Percentiles rank a stretch among this genome's conserved stretches.
phyloP scores from a whole-genome alignment of 352 stramenopile species.

The Phytopythium cucurbitacearum region DNA sequence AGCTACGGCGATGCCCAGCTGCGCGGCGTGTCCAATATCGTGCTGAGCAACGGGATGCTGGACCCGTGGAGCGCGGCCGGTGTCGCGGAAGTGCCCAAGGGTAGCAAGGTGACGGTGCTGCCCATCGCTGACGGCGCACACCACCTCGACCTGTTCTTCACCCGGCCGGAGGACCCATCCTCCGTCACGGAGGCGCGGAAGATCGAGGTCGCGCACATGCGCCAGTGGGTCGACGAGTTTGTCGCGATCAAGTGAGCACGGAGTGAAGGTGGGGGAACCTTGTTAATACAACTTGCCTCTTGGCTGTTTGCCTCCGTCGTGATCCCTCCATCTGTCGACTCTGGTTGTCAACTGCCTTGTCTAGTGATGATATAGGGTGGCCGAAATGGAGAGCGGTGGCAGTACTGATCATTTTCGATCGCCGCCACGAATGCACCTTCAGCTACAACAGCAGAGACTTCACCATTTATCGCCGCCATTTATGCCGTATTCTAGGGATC shows the following conservation, averaged over 20 bases:
- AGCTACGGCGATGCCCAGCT: constrained; percentile 68
- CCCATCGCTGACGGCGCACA: constrained; percentile 80
- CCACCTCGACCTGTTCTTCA: constrained; percentile 94
- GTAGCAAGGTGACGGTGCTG: constrained; percentile 60
- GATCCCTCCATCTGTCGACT: too few relatives aligned
- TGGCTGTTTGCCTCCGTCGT: too few relatives aligned
- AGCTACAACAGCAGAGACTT: too few relatives aligned
- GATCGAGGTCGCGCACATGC: constrained; percentile 77
- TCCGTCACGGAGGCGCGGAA: constrained; percentile 71
- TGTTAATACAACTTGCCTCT: too few relatives aligned
- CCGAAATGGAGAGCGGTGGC: too few relatives aligned
- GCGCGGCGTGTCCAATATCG: constrained; percentile 87
- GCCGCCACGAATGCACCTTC: too few relatives aligned
- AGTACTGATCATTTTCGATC: too few relatives aligned
- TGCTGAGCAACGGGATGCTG: constrained; percentile 93
- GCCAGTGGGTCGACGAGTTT: constrained; percentile 81
- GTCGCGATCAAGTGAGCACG: constrained; percentile 23
- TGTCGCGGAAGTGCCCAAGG: constrained; percentile 55
- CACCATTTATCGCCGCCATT: too few relatives aligned
- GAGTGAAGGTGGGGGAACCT: too few relatives aligned
- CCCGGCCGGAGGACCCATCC: constrained; percentile 73
- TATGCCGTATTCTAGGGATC: too few relatives aligned
- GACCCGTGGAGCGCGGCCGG: constrained; percentile 92
- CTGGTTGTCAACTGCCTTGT: too few relatives aligned
- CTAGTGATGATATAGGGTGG: too few relatives aligned